These are phyloP conservation scores for Juglanconis juglandina DNA, from an alignment of 2,329 filamentous ascomycete genomes.

Conservation along the genomic window DNA sequence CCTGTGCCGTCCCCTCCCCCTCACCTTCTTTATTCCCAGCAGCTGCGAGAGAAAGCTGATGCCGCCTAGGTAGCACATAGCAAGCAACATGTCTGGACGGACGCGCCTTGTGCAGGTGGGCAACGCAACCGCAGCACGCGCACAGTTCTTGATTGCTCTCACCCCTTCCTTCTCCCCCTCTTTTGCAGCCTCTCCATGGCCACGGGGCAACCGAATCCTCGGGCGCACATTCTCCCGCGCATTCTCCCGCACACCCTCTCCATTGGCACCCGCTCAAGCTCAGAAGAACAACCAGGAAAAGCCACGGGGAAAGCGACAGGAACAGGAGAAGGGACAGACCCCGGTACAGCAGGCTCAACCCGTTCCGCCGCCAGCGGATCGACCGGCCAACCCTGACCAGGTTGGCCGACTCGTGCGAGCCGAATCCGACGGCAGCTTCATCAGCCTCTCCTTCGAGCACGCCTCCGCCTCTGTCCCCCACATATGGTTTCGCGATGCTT, in stretches of 20 bases:
- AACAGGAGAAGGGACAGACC: too few species aligned
- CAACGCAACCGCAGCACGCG: not conserved
- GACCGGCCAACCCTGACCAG: not conserved
- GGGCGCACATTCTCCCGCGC: not conserved
- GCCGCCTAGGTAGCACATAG: too few species aligned
- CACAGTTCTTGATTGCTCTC: not conserved
- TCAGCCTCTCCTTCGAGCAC: not conserved
- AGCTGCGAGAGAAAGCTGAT: too few species aligned
- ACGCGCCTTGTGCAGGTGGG: not conserved
- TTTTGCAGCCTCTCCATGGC: not conserved
- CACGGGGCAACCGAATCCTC: not conserved
- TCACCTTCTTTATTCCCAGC: too few species aligned
- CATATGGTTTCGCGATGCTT: slow-evolving; percentile 50
- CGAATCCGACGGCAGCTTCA: too few species aligned
- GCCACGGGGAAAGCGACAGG: too few species aligned
- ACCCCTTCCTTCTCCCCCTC: not conserved
- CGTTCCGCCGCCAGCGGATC: too few species aligned
- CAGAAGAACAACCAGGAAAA: too few species aligned
- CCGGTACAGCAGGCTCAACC: not conserved
- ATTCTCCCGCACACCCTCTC: too few species aligned
- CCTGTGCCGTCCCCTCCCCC: too few species aligned
- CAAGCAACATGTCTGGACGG: not conserved
- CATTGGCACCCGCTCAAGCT: too few species aligned
- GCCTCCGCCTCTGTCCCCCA: not conserved
- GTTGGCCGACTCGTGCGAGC: not conserved